These are phyloP conservation scores for Trichoderma sp. DNA, from an alignment of 2,329 filamentous ascomycete genomes.

Conservation along the genomic window DNA sequence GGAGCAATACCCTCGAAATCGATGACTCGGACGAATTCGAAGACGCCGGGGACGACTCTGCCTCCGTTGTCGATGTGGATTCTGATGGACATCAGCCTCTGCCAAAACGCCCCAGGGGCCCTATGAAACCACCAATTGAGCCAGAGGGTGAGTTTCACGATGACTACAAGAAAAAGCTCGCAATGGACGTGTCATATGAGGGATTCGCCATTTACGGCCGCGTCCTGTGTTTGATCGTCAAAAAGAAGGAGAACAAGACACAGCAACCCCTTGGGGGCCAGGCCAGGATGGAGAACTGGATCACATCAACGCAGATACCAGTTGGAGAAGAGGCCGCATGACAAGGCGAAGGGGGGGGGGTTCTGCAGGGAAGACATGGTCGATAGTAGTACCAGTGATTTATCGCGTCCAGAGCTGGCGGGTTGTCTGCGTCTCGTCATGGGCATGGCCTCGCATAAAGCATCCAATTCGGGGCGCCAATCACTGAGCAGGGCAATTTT, in stretches of 20 bases:
- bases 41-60: constrained; percentile 32
- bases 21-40: constrained; percentile 25
- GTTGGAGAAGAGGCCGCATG: constrained; percentile 36
- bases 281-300: constrained; percentile 81
- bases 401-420: not conserved
- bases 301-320: constrained; percentile 70
- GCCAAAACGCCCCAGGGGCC: constrained; percentile 43
- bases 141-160: constrained; percentile 30
- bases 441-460: not conserved
- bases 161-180: constrained; percentile 88
- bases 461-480: not conserved
- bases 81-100: constrained; percentile 42
- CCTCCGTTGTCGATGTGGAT: constrained; percentile 37
- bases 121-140: constrained; percentile 27
- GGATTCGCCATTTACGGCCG: constrained; percentile 95
- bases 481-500: not conserved
- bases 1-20: constrained; percentile 22
- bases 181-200: constrained; percentile 83
- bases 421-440: not conserved
- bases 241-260: constrained; percentile 61
- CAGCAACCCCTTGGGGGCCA: constrained; percentile 50
- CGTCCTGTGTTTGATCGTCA: constrained; percentile 85
- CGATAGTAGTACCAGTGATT: not conserved
- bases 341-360: not conserved
- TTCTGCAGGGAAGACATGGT: not conserved